These are phyloP conservation scores for Ustilago loliicola DNA, from an alignment of 1,284 basidiomycete species.

Conservation along the genomic window DNA sequence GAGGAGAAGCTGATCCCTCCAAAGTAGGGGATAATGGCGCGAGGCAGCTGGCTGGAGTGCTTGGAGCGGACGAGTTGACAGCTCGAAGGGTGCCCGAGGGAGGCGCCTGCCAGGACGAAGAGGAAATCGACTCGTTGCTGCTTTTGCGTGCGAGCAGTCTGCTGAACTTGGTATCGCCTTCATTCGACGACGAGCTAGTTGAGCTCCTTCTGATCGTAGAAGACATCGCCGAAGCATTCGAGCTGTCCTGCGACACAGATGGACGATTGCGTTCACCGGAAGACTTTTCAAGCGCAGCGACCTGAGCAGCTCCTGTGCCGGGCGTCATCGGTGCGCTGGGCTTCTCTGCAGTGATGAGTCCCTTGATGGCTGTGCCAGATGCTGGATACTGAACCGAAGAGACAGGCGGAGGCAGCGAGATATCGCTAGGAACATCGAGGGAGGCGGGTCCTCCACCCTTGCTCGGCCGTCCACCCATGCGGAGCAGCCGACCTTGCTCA, in stretches of 20 bases:
- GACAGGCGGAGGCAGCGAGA: conserved; percentile 53
- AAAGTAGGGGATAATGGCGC: conserved; percentile 18
- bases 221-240: conserved; percentile 17
- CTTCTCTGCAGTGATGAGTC: conserved; percentile 41
- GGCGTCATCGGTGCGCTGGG: conserved; percentile 41
- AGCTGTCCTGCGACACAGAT: conserved; percentile 26
- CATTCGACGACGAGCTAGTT: conserved; percentile 1
- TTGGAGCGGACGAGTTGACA: conserved; percentile 26
- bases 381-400: conserved; percentile 29
- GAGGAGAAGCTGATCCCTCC: conserved; percentile 44
- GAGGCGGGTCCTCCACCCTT: conserved; percentile 31
- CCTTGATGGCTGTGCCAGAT: conserved; percentile 27
- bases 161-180: background rate
- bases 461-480: conserved; percentile 48
- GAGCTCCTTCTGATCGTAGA: conserved; percentile 9
- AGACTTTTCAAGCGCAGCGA: conserved; percentile 46
- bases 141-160: conserved; percentile 10
- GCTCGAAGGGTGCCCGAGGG: conserved; percentile 29
- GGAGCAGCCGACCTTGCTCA: conserved; percentile 63
- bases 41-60: conserved; percentile 36
- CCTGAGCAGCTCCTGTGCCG: conserved; percentile 42
- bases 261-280: conserved; percentile 38
- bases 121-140: conserved; percentile 49
- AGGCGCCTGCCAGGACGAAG: conserved; percentile 50
- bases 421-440: conserved; percentile 41